These are phyloP conservation scores for Sordariomycetes sp. DNA, from an alignment of 2,329 filamentous ascomycete genomes.

Conservation along the genomic window DNA sequence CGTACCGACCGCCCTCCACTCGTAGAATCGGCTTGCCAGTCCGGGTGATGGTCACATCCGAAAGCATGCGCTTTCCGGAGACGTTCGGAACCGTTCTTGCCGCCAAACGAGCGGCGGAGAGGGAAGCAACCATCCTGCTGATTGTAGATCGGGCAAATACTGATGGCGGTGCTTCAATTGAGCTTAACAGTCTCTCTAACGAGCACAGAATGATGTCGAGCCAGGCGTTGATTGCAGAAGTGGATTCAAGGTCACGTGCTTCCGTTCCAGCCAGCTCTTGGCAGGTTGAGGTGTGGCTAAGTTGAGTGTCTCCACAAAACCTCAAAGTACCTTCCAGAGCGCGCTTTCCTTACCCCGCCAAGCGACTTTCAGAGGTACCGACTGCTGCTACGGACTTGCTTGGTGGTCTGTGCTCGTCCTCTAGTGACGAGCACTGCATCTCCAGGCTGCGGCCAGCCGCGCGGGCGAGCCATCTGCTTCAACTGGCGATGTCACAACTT, in stretches of 20 bases:
- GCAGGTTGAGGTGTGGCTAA: too few relatives aligned
- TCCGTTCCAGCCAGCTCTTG: too few relatives aligned
- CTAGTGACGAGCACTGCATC: not conserved
- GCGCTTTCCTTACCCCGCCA: too few relatives aligned
- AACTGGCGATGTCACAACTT: not conserved
- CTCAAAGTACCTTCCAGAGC: too few relatives aligned
- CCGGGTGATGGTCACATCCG: constrained; percentile 86
- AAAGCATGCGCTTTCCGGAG: constrained; percentile 45
- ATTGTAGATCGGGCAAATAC: too few relatives aligned
- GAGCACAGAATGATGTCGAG: constrained; percentile 1
- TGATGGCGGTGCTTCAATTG: constrained; percentile 5
- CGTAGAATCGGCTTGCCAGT: constrained; percentile 94
- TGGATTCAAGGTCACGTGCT: too few relatives aligned
- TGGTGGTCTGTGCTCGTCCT: not conserved
- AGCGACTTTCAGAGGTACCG: too few relatives aligned
- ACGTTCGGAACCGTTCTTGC: constrained; percentile 35
- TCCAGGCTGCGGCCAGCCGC: constrained; percentile 31
- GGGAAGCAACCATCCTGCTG: constrained; percentile 44
- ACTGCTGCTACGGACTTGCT: not conserved
- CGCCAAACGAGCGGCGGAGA: constrained; percentile 45
- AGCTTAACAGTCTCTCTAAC: not conserved
- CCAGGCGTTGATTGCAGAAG: too few relatives aligned
- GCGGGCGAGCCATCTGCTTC: constrained; percentile 14
- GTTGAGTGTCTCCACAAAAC: too few relatives aligned
- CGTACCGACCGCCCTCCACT: constrained; percentile 80